Base-by-base conservation (phyloP, 108 stramenopile species). In the Tribonema minus region DNA sequence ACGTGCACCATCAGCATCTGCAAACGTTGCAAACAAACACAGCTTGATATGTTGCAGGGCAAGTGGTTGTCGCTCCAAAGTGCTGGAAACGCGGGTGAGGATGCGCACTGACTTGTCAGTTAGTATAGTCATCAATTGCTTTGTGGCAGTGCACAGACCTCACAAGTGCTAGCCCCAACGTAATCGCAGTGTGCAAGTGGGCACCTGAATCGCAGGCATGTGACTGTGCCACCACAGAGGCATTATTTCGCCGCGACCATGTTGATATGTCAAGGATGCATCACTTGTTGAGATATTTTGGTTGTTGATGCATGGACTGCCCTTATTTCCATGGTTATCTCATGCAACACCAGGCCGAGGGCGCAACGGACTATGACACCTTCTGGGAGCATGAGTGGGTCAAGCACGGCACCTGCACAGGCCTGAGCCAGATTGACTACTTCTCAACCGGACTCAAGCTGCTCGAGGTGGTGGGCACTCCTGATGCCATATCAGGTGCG, bases 301-400 rank as follows among this genome's bases (percentile, higher is more conserved):
- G 61, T 25, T 61, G 4, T 5, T 4, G 25, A 23, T 9, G 25
- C 4, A 27, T 27, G 61, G 15, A 61, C 61, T 27, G 4, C 61
- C 4, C 23, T 61, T 23, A 9, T 4, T n/a, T n/a, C 25, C 4
- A 5, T n/a, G 7, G 23, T 9, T 4, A 5, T 4, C 61, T 61
- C 25, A 26, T 5, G 23, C 15, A 61, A 5, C 61, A 72, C 61
- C 64, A 66, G 58, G 81, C 78, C 34, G 70, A 82, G 25, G 37
- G 66, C 61, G 77, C 31, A 1, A 60, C 70, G 25, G 71, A 80
- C 30, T 82, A 82, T 71, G 81, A 82, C 59, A 71, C 70, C 12
- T 82, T 82, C 25, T 82, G 81, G 81, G 72, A 72, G 63, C 81
- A 82, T 71, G 81, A 82, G 31, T 82, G 81, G 81, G 58, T 76